A percentile compares a stretch with the other conserved stretches of the same genome.
phyloP scores from a whole-genome alignment of 2,329 filamentous ascomycete genomes.

The Dryadomyces quercivorus region DNA sequence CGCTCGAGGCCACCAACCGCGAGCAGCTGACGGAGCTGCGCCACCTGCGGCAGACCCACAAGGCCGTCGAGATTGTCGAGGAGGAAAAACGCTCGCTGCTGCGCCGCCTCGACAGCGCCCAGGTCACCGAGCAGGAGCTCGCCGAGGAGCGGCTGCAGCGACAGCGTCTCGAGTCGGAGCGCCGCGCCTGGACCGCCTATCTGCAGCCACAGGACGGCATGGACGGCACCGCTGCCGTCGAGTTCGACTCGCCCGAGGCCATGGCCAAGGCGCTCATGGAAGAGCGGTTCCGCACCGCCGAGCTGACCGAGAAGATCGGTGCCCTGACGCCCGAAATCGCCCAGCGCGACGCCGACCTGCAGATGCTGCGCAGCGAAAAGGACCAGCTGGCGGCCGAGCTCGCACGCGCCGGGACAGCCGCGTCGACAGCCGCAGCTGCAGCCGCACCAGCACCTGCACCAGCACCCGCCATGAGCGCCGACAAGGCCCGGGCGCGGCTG shows the following conservation, averaged over 20 bases:
- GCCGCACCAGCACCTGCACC: too few species aligned
- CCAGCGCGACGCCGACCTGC: conserved; percentile 66
- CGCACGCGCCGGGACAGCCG: conserved; percentile 34
- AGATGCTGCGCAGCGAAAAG: conserved; percentile 59
- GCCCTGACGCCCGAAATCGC: conserved; percentile 64
- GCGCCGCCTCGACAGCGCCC: conserved; percentile 62
- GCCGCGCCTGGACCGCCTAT: conserved; percentile 75
- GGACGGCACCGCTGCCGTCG: conserved; percentile 39
- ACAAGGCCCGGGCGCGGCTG: conserved; percentile 61
- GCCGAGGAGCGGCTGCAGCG: conserved; percentile 70
- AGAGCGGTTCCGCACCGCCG: conserved; percentile 67
- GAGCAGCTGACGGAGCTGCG: conserved; percentile 72
- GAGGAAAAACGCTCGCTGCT: conserved; percentile 85
- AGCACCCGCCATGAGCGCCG: conserved; percentile 16
- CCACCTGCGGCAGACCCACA: conserved; percentile 67
- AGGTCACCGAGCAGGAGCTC: conserved; percentile 62
- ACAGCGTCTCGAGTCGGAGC: conserved; percentile 80
- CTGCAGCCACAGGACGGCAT: conserved; percentile 54
- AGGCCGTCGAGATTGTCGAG: conserved; percentile 85
- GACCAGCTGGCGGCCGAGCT: conserved; percentile 52
- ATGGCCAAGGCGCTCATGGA: conserved; percentile 75
- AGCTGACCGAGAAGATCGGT: conserved; percentile 71
- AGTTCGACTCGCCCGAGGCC: conserved; percentile 80
- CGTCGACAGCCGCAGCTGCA: neutral
- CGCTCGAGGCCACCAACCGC: conserved; percentile 66